Evolutionary conservation across 371 early-diverging fungal species (phyloP).

Genomic region (Zychaea mexicana): DNA sequence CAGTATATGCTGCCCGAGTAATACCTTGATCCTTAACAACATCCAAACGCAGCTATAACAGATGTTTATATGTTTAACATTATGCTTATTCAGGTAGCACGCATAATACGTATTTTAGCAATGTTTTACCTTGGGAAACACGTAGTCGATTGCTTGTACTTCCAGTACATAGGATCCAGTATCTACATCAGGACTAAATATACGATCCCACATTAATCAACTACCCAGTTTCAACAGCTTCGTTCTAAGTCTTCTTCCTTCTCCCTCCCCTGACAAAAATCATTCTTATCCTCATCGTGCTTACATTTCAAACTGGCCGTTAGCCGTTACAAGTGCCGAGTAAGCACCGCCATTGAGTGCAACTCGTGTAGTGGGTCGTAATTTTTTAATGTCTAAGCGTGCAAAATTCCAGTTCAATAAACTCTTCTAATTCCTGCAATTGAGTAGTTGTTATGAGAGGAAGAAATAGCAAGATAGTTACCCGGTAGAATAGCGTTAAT

Average conservation of each 20-base stretch:
- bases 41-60: constrained; percentile 50
- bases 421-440: too few relatives aligned
- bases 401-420: too few relatives aligned
- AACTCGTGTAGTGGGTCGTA: constrained; percentile 23
- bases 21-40: constrained; percentile 25
- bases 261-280: too few relatives aligned
- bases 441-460: too few relatives aligned
- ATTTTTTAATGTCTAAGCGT: constrained; percentile 9
- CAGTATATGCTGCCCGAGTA: constrained; percentile 38
- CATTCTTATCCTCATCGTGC: neutral
- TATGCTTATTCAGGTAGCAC: neutral
- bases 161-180: constrained; percentile 52
- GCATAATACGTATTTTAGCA: neutral
- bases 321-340: constrained; percentile 15
- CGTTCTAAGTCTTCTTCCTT: too few relatives aligned
- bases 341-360: constrained; percentile 26
- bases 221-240: too few relatives aligned
- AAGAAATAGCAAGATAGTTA: constrained; percentile 7
- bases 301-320: constrained; percentile 32
- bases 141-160: constrained; percentile 43
- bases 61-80: too few relatives aligned
- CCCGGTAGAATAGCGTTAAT: constrained; percentile 22
- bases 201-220: neutral
- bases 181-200: constrained; percentile 17
- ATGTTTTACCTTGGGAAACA: constrained; percentile 42